Base-by-base conservation (phyloP, 2,329 filamentous ascomycete genomes). In the Exophiala xenobiotica region DNA sequence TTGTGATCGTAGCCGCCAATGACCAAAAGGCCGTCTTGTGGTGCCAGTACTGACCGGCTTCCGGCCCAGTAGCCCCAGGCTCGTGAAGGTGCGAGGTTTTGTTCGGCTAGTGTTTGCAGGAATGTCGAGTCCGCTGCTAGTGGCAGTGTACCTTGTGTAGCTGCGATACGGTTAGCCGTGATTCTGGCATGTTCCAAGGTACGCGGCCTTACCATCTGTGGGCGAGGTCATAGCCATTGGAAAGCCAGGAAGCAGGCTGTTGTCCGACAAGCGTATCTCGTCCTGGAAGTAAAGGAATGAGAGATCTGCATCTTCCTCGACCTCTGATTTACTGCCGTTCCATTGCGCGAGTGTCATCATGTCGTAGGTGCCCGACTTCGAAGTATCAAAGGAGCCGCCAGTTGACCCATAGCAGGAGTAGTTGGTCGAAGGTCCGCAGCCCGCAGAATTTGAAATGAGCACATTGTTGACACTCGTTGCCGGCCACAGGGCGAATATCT, bases 1-100 rank as follows among this genome's bases (percentile, higher is more conserved):
- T n/a, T 18, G 2, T 41, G 38, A 26, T 41, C 38, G 26, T 24
- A 18, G 20, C 33, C 24, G 19, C 37, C 47, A 50, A 49, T 8
- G 18, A 37, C 33, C 27, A 41, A 18, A n/a, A 41, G 38, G 9
- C 38, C 38, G 23, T 41, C 31, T 35, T 16, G 31, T 16, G 31
- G 31, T 35, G n/a, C 31, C 4, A 35, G 31, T 4, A 35, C 2
- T 35, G 31, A 35, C 31, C n/a, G n/a, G 12, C 31, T 35, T 12
- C 31, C 31, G 31, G 31, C 31, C 31, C 31, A 35, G 9, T 35
- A 35, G 31, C 31, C 31, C 31, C 31, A 35, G n/a, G 31, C n/a
- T 35, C 31, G 31, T 16, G 31, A 35, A 14, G 31, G 31, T 35
- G 31, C 31, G 6, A 35, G n/a, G 12, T 35, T 35, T 16, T 35